These are phyloP conservation scores for Alternaria ethzedia DNA, from an alignment of 2,329 filamentous ascomycete species.

Conservation along the genomic window DNA sequence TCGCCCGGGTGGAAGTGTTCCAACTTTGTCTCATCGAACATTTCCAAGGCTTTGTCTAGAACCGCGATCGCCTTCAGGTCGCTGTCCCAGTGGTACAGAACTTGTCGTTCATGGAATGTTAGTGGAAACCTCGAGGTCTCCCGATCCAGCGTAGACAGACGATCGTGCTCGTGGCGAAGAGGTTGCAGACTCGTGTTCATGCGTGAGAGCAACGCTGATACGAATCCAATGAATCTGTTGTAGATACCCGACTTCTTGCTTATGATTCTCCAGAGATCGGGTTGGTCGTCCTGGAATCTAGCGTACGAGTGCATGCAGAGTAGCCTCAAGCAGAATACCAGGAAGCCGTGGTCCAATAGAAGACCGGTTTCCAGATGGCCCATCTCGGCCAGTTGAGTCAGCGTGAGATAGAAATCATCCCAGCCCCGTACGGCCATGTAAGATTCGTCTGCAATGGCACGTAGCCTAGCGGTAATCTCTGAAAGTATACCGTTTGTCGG, in stretches of 20 bases:
- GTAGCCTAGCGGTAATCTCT: conserved; percentile 26
- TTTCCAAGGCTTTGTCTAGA: conserved; percentile 46
- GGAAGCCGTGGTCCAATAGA: conserved; percentile 34
- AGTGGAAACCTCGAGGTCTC: conserved; percentile 37
- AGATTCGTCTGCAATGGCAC: conserved; percentile 30
- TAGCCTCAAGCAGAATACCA: conserved; percentile 37
- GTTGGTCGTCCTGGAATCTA: conserved; percentile 14
- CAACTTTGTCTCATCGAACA: conserved; percentile 38
- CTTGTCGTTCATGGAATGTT: conserved; percentile 24
- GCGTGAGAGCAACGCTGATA: conserved; percentile 34
- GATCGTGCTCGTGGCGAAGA: conserved; percentile 18
- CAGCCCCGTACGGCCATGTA: conserved; percentile 35
- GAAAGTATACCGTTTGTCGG: conserved; percentile 24
- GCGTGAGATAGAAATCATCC: conserved; percentile 45
- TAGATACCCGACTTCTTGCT: conserved; percentile 41
- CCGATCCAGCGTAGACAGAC: conserved; percentile 28
- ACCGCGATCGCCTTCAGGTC: conserved; percentile 38
- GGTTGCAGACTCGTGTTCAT: conserved; percentile 32
- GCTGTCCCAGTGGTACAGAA: conserved; percentile 37
- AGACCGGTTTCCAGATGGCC: conserved; percentile 37
- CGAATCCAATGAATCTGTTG: conserved; percentile 41
- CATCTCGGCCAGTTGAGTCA: conserved; percentile 38
- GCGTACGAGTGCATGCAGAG: conserved; percentile 37
- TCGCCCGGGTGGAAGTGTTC: conserved; percentile 44
- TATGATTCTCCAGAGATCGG: conserved; percentile 36